Evolutionary conservation across 75 land plant genomes (phyloP).

Genomic region (Pinus albicaulis): DNA sequence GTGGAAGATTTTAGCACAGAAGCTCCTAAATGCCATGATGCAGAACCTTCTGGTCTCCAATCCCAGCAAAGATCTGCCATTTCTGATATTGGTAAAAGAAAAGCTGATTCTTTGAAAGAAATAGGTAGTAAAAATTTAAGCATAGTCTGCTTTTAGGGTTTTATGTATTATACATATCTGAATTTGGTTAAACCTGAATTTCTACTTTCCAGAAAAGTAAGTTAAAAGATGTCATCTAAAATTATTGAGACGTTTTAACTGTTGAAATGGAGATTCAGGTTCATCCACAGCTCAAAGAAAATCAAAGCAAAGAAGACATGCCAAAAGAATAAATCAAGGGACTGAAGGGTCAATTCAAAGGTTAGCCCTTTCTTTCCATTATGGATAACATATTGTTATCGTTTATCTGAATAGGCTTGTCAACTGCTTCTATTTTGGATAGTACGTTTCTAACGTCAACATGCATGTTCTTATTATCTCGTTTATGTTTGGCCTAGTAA

Average conservation of each 20-base stretch:
- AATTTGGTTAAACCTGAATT: not conserved
- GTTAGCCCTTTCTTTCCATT: not conserved
- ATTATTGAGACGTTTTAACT: not conserved
- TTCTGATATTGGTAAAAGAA: not conserved
- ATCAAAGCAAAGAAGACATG: slow-evolving; percentile 11
- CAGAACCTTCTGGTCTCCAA: not conserved
- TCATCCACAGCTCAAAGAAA: not conserved
- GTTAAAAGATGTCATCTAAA: not conserved
- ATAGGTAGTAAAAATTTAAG: not conserved
- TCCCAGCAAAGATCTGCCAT: not conserved
- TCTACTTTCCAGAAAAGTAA: not conserved
- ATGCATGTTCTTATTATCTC: not conserved
- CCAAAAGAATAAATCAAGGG: slow-evolving; percentile 1
- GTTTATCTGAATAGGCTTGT: not conserved
- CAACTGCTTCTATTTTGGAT: not conserved
- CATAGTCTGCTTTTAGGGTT: not conserved
- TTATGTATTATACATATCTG: not conserved
- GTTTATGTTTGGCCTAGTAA: not conserved
- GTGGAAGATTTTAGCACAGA: not conserved
- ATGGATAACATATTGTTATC: not conserved
- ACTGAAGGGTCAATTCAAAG: slow-evolving; percentile 3
- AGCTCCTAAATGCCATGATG: not conserved
- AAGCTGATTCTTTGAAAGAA: not conserved
- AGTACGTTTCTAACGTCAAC: not conserved
- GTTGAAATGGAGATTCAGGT: slow-evolving; percentile 7